Conservation (phyloP, 148 eudicot genomes). For the Fagopyrum homotropicum region DNA sequence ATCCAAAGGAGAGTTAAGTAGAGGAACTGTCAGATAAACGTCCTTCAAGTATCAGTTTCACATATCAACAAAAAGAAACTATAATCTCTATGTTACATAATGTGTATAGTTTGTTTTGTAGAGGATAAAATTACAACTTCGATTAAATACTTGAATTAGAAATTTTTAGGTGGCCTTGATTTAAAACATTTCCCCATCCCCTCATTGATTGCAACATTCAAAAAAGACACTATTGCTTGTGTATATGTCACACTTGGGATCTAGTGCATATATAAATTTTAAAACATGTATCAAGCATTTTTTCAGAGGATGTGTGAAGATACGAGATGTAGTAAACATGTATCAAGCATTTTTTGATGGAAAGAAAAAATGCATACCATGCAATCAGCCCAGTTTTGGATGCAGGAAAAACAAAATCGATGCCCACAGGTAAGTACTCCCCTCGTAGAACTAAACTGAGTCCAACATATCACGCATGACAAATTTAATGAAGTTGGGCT, state of each 20-base stretch:
- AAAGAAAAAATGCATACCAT: slow-evolving; percentile 37
- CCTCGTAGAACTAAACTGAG: slow-evolving; percentile 68
- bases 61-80: background rate
- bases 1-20: background rate
- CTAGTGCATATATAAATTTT: background rate
- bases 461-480: slow-evolving; percentile 91
- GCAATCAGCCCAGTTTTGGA: slow-evolving; percentile 80
- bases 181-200: background rate
- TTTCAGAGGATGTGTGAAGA: background rate
- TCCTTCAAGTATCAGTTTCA: background rate
- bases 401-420: slow-evolving; percentile 90
- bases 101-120: background rate
- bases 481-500: slow-evolving; percentile 28
- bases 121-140: background rate
- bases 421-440: slow-evolving; percentile 92
- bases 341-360: background rate
- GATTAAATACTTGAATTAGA: background rate
- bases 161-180: background rate
- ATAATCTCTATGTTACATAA: background rate
- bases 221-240: background rate
- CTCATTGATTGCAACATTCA: background rate
- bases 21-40: background rate
- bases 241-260: background rate
- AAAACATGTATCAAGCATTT: background rate
- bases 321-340: background rate